A percentile compares a stretch with the other conserved stretches of the same genome.
Conservation (phyloP, 805 yeast species). For the Barnettozyma sucrosica region DNA sequence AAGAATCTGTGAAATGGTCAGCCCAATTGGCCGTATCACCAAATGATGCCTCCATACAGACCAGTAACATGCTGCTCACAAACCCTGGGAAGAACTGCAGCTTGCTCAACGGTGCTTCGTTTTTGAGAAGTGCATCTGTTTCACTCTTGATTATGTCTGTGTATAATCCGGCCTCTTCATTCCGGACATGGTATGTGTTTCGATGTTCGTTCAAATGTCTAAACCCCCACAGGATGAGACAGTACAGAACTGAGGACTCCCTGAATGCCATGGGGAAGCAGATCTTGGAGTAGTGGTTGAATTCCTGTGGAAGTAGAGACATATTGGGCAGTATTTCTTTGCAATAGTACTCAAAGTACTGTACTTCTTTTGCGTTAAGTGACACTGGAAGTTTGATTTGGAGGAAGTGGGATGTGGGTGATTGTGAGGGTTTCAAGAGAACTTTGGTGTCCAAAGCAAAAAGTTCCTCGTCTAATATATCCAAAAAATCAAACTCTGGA, state of each 20-base stretch:
- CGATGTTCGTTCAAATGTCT: slow-evolving; percentile 12
- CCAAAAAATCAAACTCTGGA: slow-evolving; percentile 10
- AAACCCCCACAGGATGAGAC: slow-evolving; percentile 51
- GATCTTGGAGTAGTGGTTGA: slow-evolving; percentile 40
- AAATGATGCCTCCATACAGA: slow-evolving; percentile 21
- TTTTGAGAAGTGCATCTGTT: slow-evolving; percentile 16
- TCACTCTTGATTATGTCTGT: slow-evolving; percentile 6
- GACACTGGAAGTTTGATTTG: slow-evolving; percentile 21
- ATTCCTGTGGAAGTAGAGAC: slow-evolving; percentile 34
- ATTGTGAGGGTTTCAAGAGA: slow-evolving; percentile 3
- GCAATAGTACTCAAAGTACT: slow-evolving; percentile 39
- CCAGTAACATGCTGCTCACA: slow-evolving; percentile 18
- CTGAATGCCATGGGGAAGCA: slow-evolving; percentile 40
- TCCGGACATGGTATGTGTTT: slow-evolving; percentile 11
- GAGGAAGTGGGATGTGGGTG: slow-evolving; percentile 19
- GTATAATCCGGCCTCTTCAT: slow-evolving; percentile 14
- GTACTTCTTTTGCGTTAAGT: slow-evolving; percentile 33
- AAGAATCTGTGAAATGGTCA: slow-evolving; percentile 15
- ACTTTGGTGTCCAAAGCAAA: neutral
- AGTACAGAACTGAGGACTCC: slow-evolving; percentile 38
- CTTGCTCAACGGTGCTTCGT: slow-evolving; percentile 20
- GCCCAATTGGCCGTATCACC: slow-evolving; percentile 23
- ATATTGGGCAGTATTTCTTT: slow-evolving; percentile 37
- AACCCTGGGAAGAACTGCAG: slow-evolving; percentile 15
- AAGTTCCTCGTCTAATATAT: neutral